A percentile compares a stretch with the other conserved stretches of the same genome.
Conservation (phyloP, 345 rosid species). For the Brassica carinata region DNA sequence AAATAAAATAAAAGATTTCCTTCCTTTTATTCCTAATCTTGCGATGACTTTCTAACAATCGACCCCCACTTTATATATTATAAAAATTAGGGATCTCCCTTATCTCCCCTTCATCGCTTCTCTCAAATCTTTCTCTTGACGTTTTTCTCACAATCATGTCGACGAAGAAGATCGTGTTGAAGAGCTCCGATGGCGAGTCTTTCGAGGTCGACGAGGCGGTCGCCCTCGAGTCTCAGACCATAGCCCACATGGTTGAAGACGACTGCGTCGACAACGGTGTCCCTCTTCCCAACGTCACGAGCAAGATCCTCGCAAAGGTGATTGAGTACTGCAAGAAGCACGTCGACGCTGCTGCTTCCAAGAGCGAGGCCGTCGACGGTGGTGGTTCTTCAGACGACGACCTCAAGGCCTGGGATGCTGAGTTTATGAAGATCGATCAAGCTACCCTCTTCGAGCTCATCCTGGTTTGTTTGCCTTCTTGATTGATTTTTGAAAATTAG, state of each 20-base stretch:
- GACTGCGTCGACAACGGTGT: neutral
- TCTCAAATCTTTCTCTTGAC: neutral
- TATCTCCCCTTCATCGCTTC: neutral
- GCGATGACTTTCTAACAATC: neutral
- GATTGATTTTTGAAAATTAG: neutral
- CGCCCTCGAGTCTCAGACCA: neutral
- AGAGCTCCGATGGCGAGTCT: slow-evolving; percentile 2
- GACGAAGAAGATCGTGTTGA: neutral
- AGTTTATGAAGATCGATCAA: neutral
- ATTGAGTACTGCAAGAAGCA: slow-evolving; percentile 1
- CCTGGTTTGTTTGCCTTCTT: neutral
- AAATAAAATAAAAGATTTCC: neutral
- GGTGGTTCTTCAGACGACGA: neutral
- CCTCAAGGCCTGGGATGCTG: neutral
- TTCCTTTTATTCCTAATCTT: neutral
- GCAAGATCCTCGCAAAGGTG: neutral
- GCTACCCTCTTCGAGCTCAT: neutral
- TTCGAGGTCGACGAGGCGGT: neutral
- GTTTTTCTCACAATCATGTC: neutral
- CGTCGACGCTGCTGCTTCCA: neutral
- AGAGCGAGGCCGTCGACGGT: neutral
- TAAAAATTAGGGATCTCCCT: neutral
- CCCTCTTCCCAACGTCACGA: neutral
- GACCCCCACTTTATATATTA: neutral
- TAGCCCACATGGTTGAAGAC: neutral